Evolutionary conservation across 2,329 filamentous ascomycete species (phyloP).

Genomic region (Teratosphaeria zuluensis): DNA sequence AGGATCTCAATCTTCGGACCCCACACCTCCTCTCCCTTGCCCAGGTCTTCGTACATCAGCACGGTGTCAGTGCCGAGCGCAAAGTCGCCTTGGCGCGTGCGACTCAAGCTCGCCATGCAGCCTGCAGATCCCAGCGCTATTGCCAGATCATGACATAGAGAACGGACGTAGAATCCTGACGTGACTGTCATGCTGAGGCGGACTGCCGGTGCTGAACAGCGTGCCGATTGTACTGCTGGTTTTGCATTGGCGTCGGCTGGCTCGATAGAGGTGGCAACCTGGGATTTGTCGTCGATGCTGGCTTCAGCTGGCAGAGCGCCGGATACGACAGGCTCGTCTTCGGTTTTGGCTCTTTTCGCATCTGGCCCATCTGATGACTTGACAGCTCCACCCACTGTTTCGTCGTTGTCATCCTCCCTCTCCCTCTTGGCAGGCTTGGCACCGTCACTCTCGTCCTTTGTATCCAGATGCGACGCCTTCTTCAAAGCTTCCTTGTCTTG

Average conservation of each 20-base stretch:
- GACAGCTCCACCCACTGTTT: slow-evolving; percentile 1
- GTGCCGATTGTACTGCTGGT: not conserved
- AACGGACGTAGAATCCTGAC: slow-evolving; percentile 93
- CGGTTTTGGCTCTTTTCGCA: slow-evolving; percentile 1
- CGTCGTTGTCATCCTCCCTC: not conserved
- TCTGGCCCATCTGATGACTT: slow-evolving; percentile 25
- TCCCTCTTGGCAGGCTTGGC: slow-evolving; percentile 4
- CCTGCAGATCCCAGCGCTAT: slow-evolving; percentile 70
- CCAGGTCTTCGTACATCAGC: slow-evolving; percentile 67
- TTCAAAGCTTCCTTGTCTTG: slow-evolving; percentile 69
- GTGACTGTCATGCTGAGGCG: slow-evolving; percentile 85
- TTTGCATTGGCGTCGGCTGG: not conserved
- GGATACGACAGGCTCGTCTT: slow-evolving; percentile 1
- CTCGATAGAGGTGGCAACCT: not conserved
- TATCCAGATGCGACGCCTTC: slow-evolving; percentile 42
- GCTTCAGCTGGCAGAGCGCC: slow-evolving; percentile 2
- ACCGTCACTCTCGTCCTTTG: slow-evolving; percentile 22
- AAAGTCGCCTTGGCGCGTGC: slow-evolving; percentile 75
- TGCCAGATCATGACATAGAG: slow-evolving; percentile 85
- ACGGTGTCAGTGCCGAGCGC: slow-evolving; percentile 58
- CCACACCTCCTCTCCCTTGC: slow-evolving; percentile 71
- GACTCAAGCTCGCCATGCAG: slow-evolving; percentile 75
- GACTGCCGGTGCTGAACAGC: slow-evolving; percentile 55
- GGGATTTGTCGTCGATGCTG: not conserved
- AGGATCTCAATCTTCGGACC: slow-evolving; percentile 57